phyloP scores from a whole-genome alignment of 2,329 filamentous ascomycete genomes.

The Penicillium sp. region DNA sequence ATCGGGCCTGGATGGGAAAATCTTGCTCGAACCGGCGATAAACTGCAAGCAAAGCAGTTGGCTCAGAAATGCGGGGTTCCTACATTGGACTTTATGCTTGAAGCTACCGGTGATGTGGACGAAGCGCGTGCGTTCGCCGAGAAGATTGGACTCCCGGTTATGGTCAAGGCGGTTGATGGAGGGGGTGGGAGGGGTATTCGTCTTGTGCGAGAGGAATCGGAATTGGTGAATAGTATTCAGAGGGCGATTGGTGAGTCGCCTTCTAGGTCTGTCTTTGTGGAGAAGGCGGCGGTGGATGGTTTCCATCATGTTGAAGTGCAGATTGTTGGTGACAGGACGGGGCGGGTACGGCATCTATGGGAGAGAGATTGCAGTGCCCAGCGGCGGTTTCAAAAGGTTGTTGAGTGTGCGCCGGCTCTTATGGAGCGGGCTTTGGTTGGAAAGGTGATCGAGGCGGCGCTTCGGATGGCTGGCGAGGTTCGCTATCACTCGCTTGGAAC shows the following conservation, averaged over 20 bases:
- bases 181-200: constrained; percentile 64
- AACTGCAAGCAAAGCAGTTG: constrained; percentile 55
- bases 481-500: constrained; percentile 62
- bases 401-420: constrained; percentile 60
- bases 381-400: constrained; percentile 61
- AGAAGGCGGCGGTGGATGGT: constrained; percentile 63
- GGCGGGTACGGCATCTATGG: constrained; percentile 57
- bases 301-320: constrained; percentile 65
- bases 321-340: constrained; percentile 58
- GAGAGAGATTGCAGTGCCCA: constrained; percentile 64
- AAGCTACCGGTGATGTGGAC: constrained; percentile 45
- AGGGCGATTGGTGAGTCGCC: constrained; percentile 61
- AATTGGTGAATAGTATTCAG: constrained; percentile 50
- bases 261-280: constrained; percentile 58
- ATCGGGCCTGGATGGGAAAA: constrained; percentile 61
- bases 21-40: constrained; percentile 57
- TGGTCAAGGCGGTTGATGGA: constrained; percentile 67
- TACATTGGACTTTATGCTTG: constrained; percentile 50
- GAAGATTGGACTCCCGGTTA: constrained; percentile 54
- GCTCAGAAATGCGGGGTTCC: constrained; percentile 56
- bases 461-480: constrained; percentile 47
- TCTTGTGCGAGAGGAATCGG: constrained; percentile 47
- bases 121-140: constrained; percentile 61
- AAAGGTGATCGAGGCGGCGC: constrained; percentile 55
- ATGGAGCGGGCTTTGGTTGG: constrained; percentile 51